These are phyloP conservation scores for Aotearoamyces nothofagi DNA, from an alignment of 2,329 filamentous ascomycete genomes.

Conservation along the genomic window DNA sequence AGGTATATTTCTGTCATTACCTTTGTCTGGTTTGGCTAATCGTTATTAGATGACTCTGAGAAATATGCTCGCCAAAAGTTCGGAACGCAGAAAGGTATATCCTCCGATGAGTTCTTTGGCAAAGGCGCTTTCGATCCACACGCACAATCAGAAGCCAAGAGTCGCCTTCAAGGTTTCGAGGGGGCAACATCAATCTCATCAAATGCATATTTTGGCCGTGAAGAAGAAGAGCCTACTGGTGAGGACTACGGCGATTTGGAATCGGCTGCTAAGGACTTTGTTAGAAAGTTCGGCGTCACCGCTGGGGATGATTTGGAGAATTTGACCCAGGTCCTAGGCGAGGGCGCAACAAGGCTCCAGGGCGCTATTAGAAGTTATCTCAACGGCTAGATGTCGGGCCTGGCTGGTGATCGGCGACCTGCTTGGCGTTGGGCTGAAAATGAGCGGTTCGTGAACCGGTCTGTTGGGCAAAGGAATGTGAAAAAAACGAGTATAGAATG, in stretches of 20 bases:
- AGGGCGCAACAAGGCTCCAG: constrained; percentile 73
- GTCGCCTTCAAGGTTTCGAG: constrained; percentile 79
- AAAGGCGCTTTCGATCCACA: constrained; percentile 73
- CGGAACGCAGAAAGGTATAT: constrained; percentile 85
- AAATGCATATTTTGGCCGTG: constrained; percentile 92
- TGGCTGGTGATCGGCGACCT: too few relatives aligned
- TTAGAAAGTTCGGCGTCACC: constrained; percentile 87
- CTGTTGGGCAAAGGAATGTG: too few relatives aligned
- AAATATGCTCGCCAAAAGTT: constrained; percentile 81
- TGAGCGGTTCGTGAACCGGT: too few relatives aligned
- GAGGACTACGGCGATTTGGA: constrained; percentile 88
- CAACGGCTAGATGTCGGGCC: too few relatives aligned
- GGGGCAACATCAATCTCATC: constrained; percentile 85
- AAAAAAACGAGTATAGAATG: too few relatives aligned
- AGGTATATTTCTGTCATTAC: constrained; percentile 33
- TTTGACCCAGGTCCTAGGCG: constrained; percentile 65
- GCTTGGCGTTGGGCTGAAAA: too few relatives aligned
- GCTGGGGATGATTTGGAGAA: constrained; percentile 94
- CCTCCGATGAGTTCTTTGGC: constrained; percentile 95
- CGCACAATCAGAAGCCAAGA: constrained; percentile 73
- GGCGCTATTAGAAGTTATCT: constrained; percentile 54
- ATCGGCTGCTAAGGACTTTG: constrained; percentile 87
- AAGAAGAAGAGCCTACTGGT: constrained; percentile 59
- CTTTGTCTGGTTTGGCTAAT: too few relatives aligned
- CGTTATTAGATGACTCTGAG: constrained; percentile 51